Evolutionary conservation across 805 yeast species (phyloP).

Genomic region (Myxozyma kluyveri): DNA sequence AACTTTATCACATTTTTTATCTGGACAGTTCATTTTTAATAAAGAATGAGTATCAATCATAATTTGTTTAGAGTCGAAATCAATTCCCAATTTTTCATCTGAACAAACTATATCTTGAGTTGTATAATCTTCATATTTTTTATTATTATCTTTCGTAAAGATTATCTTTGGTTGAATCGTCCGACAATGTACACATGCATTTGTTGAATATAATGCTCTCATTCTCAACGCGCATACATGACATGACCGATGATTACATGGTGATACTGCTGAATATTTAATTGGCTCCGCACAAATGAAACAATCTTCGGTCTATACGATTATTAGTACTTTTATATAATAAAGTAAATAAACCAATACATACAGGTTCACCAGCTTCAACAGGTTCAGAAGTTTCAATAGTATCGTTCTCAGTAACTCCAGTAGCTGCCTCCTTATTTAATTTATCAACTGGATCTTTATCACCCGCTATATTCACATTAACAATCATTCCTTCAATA

Average conservation of each 20-base stretch:
- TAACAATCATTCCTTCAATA: not conserved
- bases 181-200: conserved; percentile 80
- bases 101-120: conserved; percentile 37
- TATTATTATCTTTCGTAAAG: conserved; percentile 49
- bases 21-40: conserved; percentile 56
- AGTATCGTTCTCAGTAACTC: not conserved
- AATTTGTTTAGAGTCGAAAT: conserved; percentile 57
- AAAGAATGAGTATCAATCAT: conserved; percentile 50
- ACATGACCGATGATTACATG: conserved; percentile 84
- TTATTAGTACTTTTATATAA: not conserved
- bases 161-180: conserved; percentile 58
- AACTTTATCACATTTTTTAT: conserved; percentile 42
- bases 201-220: conserved; percentile 72
- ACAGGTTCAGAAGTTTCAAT: conserved; percentile 22
- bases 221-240: conserved; percentile 79
- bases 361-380: conserved; percentile 19
- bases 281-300: conserved; percentile 80
- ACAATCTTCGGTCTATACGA: conserved; percentile 47
- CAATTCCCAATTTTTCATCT: conserved; percentile 52
- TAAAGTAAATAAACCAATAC: not conserved
- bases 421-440: conserved; percentile 1
- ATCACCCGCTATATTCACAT: conserved; percentile 17
- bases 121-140: conserved; percentile 43
- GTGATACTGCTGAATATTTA: conserved; percentile 63
- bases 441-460: conserved; percentile 11